These are phyloP conservation scores for Hypomyces rosellus DNA, from an alignment of 2,329 filamentous ascomycete genomes.

Conservation along the genomic window DNA sequence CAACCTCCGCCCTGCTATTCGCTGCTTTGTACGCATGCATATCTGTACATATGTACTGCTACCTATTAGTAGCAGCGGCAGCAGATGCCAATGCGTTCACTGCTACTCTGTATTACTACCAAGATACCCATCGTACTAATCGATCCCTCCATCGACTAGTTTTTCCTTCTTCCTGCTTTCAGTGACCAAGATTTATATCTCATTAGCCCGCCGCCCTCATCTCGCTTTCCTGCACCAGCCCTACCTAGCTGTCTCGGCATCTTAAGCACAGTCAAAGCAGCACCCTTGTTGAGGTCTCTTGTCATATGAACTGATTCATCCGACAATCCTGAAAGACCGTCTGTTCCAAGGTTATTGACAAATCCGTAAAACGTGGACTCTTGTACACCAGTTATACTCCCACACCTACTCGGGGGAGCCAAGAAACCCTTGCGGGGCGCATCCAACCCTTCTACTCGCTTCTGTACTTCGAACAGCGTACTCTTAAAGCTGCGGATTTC, in stretches of 20 bases:
- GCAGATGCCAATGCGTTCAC: too few relatives aligned
- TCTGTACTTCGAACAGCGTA: not conserved
- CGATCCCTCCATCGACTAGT: too few relatives aligned
- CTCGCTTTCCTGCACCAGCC: not conserved
- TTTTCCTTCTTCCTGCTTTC: too few relatives aligned
- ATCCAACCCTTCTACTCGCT: not conserved
- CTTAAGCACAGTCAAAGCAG: slow-evolving; percentile 6
- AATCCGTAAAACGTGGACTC: not conserved
- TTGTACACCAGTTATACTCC: not conserved
- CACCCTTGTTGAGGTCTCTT: not conserved
- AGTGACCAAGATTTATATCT: too few relatives aligned
- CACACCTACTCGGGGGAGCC: not conserved
- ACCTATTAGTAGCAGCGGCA: too few relatives aligned
- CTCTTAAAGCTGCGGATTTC: too few relatives aligned
- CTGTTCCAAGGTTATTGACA: too few relatives aligned
- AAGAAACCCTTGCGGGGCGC: not conserved
- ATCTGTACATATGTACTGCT: too few relatives aligned
- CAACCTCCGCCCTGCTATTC: too few relatives aligned
- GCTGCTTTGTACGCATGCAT: too few relatives aligned
- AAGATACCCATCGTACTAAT: too few relatives aligned
- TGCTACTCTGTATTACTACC: too few relatives aligned
- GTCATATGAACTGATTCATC: slow-evolving; percentile 7
- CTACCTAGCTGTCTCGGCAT: not conserved
- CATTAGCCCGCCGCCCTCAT: not conserved
- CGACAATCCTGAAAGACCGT: not conserved